Percentiles rank a stretch among this genome's conserved stretches.
Evolutionary conservation across 1,284 basidiomycete species (phyloP).

Genomic region (Sphagnurus paluster): DNA sequence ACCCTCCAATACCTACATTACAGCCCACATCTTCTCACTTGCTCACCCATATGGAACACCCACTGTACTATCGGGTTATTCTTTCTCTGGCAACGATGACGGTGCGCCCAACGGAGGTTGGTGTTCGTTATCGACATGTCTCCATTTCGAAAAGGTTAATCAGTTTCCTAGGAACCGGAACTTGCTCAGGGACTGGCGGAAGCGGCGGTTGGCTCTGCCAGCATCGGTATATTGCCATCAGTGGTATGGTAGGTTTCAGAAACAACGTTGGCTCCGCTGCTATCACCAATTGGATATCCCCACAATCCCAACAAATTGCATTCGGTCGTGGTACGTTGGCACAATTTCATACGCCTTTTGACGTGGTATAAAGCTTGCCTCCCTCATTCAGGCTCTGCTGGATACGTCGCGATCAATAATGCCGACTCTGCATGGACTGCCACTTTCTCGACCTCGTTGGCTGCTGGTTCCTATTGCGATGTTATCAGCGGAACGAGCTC

Average conservation of each 20-base stretch:
- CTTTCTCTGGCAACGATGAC: constrained; percentile 48
- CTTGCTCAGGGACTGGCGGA: constrained; percentile 54
- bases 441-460: constrained; percentile 55
- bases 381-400: constrained; percentile 43
- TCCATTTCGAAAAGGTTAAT: not conserved
- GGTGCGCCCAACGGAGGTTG: constrained; percentile 58
- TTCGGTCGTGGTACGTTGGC: constrained; percentile 53
- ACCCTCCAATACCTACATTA: constrained; percentile 61
- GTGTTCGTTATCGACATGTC: constrained; percentile 4
- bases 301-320: constrained; percentile 56
- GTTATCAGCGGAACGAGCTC: constrained; percentile 49
- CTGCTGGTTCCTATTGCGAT: constrained; percentile 63
- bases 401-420: constrained; percentile 70
- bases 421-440: constrained; percentile 51
- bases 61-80: constrained; percentile 62
- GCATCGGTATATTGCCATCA: constrained; percentile 58
- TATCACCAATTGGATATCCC: constrained; percentile 57
- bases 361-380: not conserved
- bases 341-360: not conserved
- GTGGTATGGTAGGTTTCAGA: constrained; percentile 64
- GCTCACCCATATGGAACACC: constrained; percentile 69
- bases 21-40: constrained; percentile 63
- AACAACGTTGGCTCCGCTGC: constrained; percentile 54
- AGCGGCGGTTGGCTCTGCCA: constrained; percentile 63
- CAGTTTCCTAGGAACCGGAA: constrained; percentile 41